A percentile compares a stretch with the other conserved stretches of the same genome.
Conservation (phyloP, 306 rosid species). For the Lablab purpureus region DNA sequence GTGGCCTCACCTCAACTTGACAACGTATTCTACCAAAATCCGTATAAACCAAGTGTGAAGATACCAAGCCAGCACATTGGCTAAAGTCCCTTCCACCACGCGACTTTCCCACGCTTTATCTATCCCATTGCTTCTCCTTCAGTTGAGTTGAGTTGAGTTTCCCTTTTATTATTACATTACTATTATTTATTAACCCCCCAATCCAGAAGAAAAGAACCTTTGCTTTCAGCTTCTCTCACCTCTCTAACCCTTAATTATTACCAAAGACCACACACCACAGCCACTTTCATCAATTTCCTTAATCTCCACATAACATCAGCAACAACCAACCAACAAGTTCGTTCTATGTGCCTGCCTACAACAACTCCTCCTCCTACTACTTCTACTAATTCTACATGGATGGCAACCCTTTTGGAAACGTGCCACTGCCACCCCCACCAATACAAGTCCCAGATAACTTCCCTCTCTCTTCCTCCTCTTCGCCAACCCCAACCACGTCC, state of each 20-base stretch:
- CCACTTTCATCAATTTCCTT: constrained; percentile 16
- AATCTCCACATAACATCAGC: neutral
- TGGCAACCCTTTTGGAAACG: constrained; percentile 27
- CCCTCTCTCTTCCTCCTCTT: neutral
- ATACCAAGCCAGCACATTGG: neutral
- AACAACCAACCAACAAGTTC: neutral
- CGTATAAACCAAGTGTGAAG: neutral
- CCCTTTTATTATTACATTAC: neutral
- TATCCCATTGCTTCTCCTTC: constrained; percentile 33
- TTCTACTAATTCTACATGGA: constrained; percentile 42
- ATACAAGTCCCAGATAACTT: constrained; percentile 29
- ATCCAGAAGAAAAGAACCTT: neutral
- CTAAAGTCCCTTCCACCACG: constrained; percentile 40
- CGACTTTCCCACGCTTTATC: constrained; percentile 75
- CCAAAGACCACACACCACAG: neutral
- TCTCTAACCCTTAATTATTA: constrained; percentile 13
- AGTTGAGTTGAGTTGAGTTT: neutral
- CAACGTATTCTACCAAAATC: neutral
- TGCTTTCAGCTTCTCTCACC: constrained; percentile 5
- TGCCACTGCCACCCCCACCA: constrained; percentile 26
- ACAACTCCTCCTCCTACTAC: neutral
- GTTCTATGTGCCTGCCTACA: neutral
- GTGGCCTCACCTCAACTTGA: constrained; percentile 52
- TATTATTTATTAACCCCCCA: neutral
- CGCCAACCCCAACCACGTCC: constrained; percentile 29